Conservation (phyloP, 2,329 filamentous ascomycete genomes). For the Beauveria brongniartii region DNA sequence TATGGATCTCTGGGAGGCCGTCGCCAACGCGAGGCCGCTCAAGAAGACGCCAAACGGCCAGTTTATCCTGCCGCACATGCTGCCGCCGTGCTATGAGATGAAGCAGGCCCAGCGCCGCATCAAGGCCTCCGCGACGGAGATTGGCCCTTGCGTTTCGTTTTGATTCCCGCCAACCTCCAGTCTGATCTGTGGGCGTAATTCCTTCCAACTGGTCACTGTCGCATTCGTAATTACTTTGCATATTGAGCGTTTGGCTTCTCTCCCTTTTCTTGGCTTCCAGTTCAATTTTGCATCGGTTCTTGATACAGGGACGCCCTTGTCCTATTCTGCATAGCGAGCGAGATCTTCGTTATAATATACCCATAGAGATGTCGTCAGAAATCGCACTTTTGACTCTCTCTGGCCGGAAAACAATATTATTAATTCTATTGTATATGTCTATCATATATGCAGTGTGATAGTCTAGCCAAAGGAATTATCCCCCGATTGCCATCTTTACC, state of each 20-base stretch:
- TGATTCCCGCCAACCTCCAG: neutral
- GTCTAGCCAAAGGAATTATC: conserved; percentile 3
- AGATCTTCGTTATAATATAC: neutral
- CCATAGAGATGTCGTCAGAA: neutral
- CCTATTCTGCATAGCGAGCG: conserved; percentile 5
- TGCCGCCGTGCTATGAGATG: conserved; percentile 4
- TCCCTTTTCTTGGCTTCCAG: neutral
- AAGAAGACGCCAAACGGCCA: conserved; percentile 15
- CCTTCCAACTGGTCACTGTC: neutral
- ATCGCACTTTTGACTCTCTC: neutral
- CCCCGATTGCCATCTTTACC: neutral
- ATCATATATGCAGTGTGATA: conserved; percentile 7
- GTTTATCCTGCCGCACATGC: conserved; percentile 14
- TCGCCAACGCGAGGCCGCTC: conserved; percentile 17
- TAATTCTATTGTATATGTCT: conserved; percentile 9
- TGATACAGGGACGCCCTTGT: neutral
- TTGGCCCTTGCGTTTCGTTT: neutral
- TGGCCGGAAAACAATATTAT: neutral
- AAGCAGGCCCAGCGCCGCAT: neutral
- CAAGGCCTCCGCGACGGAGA: neutral
- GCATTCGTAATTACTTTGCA: neutral
- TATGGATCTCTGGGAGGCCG: conserved; percentile 18
- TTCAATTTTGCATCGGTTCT: neutral
- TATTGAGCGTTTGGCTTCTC: neutral
- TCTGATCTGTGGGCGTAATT: neutral